Conservation (phyloP, 2,329 filamentous ascomycete species). For the Colletotrichum camelliae region DNA sequence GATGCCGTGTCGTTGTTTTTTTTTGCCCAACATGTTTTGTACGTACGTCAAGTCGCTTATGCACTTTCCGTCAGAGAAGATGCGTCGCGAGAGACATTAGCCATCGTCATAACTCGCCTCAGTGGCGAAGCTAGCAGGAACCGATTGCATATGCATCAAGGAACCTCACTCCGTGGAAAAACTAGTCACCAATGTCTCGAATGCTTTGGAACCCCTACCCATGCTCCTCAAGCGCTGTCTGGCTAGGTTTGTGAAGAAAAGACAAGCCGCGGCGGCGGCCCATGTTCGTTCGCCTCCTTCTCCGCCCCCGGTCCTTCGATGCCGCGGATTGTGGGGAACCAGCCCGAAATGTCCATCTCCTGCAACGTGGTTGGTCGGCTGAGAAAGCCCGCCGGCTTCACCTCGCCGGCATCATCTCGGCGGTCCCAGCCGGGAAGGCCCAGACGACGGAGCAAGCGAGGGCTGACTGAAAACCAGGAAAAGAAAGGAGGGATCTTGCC, state of each 20-base stretch:
- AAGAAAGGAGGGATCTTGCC: not conserved
- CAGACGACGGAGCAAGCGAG: not conserved
- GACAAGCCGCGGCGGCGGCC: not conserved
- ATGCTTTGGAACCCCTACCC: not conserved
- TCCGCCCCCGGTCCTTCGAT: not conserved
- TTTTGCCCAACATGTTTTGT: not conserved
- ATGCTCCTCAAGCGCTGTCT: not conserved
- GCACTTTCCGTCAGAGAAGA: not conserved
- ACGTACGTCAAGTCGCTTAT: not conserved
- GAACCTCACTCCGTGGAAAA: not conserved
- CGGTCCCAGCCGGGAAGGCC: not conserved
- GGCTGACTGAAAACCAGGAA: not conserved
- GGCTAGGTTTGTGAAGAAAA: not conserved
- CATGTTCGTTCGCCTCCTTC: not conserved
- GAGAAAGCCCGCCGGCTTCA: not conserved
- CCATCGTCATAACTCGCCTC: not conserved
- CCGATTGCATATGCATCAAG: not conserved
- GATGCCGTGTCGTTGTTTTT: not conserved
- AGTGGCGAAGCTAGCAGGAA: not conserved
- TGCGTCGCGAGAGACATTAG: not conserved
- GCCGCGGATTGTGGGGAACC: not conserved
- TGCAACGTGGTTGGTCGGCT: not conserved
- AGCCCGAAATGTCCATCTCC: constrained; percentile 2
- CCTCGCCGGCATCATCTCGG: not conserved
- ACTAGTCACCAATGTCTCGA: not conserved